A percentile compares a stretch with the other conserved stretches of the same genome.
Conservation (phyloP, 495 filamentous ascomycete species). For the Durotheca rogersii region DNA sequence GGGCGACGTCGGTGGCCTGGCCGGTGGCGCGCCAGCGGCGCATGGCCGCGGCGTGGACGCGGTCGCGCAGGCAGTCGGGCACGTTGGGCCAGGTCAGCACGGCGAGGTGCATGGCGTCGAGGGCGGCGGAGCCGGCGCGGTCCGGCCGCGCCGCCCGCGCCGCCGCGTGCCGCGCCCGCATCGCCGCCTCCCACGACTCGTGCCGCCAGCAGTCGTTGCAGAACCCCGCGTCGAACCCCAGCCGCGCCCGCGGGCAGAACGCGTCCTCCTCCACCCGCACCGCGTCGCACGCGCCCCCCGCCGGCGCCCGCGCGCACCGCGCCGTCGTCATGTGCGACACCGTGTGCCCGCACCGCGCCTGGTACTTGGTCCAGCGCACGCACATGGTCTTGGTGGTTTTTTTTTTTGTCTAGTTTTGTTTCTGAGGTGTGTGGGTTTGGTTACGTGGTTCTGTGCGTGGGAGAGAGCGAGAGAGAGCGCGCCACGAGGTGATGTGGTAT, state of each 20-base stretch:
- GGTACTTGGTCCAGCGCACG: neutral
- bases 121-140: neutral
- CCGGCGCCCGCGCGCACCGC: neutral
- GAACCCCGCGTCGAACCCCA: neutral
- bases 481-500: too few relatives aligned
- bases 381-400: too few relatives aligned
- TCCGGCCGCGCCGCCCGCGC: neutral
- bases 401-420: too few relatives aligned
- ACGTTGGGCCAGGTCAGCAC: neutral
- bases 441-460: too few relatives aligned
- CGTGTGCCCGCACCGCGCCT: neutral
- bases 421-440: too few relatives aligned
- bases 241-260: neutral
- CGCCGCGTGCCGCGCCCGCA: neutral
- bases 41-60: neutral
- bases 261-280: neutral
- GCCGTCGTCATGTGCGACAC: neutral
- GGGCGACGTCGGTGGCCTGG: neutral
- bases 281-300: neutral
- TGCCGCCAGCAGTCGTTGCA: constrained; percentile 1
- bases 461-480: too few relatives aligned
- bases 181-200: neutral
- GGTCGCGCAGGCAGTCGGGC: neutral
- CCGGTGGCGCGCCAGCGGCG: neutral
- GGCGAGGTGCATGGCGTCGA: constrained; percentile 1